These are phyloP conservation scores for Xylariaceae sp. DNA, from an alignment of 2,329 filamentous ascomycete genomes.

Conservation along the genomic window DNA sequence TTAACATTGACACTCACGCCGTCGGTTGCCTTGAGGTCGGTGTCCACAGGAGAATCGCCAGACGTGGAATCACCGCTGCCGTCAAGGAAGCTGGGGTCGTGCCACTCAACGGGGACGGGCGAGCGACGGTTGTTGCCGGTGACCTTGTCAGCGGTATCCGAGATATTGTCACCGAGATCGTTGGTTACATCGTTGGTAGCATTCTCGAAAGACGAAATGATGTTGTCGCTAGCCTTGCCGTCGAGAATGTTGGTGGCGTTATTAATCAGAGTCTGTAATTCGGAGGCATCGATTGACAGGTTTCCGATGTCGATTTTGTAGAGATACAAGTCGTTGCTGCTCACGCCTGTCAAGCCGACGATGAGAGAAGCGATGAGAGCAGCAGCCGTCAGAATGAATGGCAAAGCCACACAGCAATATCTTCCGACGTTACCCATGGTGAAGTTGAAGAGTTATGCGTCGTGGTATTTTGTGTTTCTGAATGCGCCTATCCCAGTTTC, in stretches of 20 bases:
- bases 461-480: constrained; percentile 1
- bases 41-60: constrained; percentile 16
- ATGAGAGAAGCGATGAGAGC: constrained; percentile 67
- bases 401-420: constrained; percentile 81
- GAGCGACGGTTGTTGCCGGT: constrained; percentile 12
- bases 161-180: constrained; percentile 1
- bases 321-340: constrained; percentile 54
- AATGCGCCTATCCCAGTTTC: not conserved
- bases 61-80: constrained; percentile 12
- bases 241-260: constrained; percentile 14
- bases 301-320: constrained; percentile 60
- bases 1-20: constrained; percentile 22
- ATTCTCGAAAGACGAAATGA: constrained; percentile 1
- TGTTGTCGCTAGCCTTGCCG: constrained; percentile 2
- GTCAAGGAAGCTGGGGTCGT: constrained; percentile 13
- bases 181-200: constrained; percentile 5
- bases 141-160: constrained; percentile 4
- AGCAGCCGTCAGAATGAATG: constrained; percentile 75
- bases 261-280: constrained; percentile 25
- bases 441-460: constrained; percentile 19
- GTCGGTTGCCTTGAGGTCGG: constrained; percentile 5
- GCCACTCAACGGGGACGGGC: constrained; percentile 15
- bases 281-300: constrained; percentile 48
- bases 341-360: constrained; percentile 52
- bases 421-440: constrained; percentile 62